Percentiles rank a stretch among this genome's conserved stretches.
These are phyloP conservation scores for Remersonia thermophila DNA, from an alignment of 2,329 filamentous ascomycete species.

Conservation along the genomic window DNA sequence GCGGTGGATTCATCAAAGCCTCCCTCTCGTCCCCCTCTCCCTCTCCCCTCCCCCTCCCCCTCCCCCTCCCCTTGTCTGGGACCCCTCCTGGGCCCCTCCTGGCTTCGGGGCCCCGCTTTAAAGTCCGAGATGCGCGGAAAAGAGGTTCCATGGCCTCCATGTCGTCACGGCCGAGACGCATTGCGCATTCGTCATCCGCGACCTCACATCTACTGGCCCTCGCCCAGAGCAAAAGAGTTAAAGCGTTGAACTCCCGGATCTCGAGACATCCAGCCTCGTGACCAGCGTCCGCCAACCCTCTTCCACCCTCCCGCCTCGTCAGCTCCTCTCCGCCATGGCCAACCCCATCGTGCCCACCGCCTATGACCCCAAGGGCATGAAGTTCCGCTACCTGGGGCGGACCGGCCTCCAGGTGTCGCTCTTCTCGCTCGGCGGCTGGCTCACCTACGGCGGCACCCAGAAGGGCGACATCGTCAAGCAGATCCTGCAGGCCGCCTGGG, in stretches of 20 bases:
- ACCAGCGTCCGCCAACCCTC: neutral
- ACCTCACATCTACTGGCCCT: constrained; percentile 1
- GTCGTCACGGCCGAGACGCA: constrained; percentile 13
- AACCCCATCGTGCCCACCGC: constrained; percentile 13
- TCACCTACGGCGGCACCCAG: constrained; percentile 55
- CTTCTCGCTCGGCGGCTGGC: constrained; percentile 59
- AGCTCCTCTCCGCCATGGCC: constrained; percentile 10
- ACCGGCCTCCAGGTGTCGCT: constrained; percentile 63
- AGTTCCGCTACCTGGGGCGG: constrained; percentile 59
- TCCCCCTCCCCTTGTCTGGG: too few relatives aligned
- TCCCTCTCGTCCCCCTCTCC: too few relatives aligned
- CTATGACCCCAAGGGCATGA: constrained; percentile 37
- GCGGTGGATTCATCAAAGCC: too few relatives aligned
- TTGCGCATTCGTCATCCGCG: constrained; percentile 4
- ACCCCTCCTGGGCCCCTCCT: too few relatives aligned
- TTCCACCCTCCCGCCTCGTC: too few relatives aligned
- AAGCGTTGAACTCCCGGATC: neutral
- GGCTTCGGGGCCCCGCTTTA: constrained; percentile 4
- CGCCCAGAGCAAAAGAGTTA: neutral
- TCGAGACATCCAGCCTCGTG: neutral
- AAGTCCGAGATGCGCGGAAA: constrained; percentile 6
- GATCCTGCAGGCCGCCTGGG: constrained; percentile 36
- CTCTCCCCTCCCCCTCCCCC: neutral
- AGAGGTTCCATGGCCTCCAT: constrained; percentile 3
- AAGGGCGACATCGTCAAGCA: constrained; percentile 27